phyloP scores from a whole-genome alignment of 164 flowering plant genomes.

The Sextonia rubra region DNA sequence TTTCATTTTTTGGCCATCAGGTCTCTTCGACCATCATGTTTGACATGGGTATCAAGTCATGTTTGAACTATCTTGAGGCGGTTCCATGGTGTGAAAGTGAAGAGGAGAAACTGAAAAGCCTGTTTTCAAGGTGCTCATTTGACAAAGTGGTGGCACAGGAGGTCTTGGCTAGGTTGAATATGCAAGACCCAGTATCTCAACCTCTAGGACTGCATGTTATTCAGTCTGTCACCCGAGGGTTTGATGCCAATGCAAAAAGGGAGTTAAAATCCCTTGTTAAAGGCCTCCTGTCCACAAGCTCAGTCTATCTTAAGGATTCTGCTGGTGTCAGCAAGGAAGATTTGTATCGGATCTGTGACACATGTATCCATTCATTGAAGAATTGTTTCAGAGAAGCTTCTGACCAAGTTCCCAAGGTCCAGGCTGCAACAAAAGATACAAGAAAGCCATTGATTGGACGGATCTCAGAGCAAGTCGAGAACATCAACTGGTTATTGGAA shows the following conservation, averaged over 20 bases:
- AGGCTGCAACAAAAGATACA: neutral
- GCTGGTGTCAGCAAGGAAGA: conserved; percentile 61
- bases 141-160: conserved; percentile 51
- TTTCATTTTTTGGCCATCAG: conserved; percentile 24
- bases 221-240: conserved; percentile 54
- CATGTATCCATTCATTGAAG: conserved; percentile 50
- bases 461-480: conserved; percentile 77
- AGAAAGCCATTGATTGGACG: conserved; percentile 57
- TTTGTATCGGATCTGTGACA: conserved; percentile 43
- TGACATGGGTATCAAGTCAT: conserved; percentile 49
- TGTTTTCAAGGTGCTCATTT: conserved; percentile 48
- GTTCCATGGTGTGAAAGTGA: conserved; percentile 93
- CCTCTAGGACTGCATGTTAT: conserved; percentile 58
- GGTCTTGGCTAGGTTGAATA: conserved; percentile 56
- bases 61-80: conserved; percentile 81
- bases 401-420: conserved; percentile 17
- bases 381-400: conserved; percentile 52
- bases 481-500: conserved; percentile 76
- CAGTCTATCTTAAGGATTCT: conserved; percentile 63
- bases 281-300: conserved; percentile 72
- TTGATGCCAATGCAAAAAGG: conserved; percentile 49
- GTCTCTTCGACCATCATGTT: conserved; percentile 75
- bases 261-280: conserved; percentile 77
- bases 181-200: conserved; percentile 25
- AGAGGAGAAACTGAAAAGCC: conserved; percentile 68